These are phyloP conservation scores for Osmanthus fragrans DNA, from an alignment of 257 asterid genomes.

Conservation along the genomic window DNA sequence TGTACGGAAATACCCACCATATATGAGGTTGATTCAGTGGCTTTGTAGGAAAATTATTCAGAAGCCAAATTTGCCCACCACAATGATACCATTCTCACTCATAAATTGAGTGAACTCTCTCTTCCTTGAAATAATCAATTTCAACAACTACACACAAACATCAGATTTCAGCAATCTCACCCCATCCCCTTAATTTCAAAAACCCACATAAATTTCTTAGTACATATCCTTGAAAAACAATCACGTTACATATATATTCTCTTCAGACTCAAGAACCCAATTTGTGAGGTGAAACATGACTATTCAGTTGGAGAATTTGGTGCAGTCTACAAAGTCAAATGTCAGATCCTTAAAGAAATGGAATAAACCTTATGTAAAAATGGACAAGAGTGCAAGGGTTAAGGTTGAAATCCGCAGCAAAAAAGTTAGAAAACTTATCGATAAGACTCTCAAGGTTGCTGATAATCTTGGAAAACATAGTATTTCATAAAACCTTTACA, in stretches of 20 bases:
- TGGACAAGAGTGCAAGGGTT: constrained; percentile 52
- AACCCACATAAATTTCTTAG: neutral
- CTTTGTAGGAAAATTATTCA: too few species aligned
- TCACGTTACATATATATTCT: neutral
- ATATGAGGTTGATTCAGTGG: too few species aligned
- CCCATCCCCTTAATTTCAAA: neutral
- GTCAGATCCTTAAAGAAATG: constrained; percentile 37
- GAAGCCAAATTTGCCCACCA: too few species aligned
- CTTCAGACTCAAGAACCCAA: too few species aligned
- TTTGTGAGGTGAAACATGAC: constrained; percentile 23
- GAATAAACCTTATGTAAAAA: constrained; percentile 48
- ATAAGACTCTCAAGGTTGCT: constrained; percentile 45
- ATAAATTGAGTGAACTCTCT: neutral
- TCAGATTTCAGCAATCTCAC: too few species aligned
- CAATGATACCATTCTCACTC: too few species aligned
- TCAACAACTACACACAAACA: too few species aligned
- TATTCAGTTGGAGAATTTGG: constrained; percentile 45
- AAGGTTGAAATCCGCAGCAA: constrained; percentile 50
- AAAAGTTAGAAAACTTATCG: constrained; percentile 46
- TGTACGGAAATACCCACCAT: too few species aligned
- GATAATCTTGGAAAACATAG: constrained; percentile 26
- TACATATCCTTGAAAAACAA: neutral
- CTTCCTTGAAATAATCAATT: neutral
- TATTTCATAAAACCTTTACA: neutral
- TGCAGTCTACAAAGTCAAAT: constrained; percentile 46